phyloP scores from a whole-genome alignment of 192 early-diverging fungal genomes.

The Podila verticillata region DNA sequence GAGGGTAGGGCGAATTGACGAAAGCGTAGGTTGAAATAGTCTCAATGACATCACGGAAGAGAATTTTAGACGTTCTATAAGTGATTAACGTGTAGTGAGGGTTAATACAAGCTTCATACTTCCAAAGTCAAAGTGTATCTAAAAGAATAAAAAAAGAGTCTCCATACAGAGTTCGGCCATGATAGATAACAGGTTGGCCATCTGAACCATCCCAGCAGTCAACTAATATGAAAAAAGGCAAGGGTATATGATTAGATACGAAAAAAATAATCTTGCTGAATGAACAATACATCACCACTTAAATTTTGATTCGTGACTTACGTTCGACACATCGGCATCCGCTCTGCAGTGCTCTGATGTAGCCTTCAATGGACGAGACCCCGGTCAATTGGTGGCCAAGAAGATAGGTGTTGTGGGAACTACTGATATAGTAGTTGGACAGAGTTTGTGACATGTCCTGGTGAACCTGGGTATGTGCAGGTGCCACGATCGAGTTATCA shows the following conservation, averaged over 20 bases:
- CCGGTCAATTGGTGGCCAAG: constrained; percentile 85
- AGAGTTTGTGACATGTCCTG: constrained; percentile 78
- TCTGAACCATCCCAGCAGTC: constrained; percentile 92
- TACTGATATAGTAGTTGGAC: constrained; percentile 84
- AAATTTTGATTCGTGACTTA: constrained; percentile 31
- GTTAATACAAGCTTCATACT: background rate
- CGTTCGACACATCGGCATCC: constrained; percentile 92
- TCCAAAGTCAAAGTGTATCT: background rate
- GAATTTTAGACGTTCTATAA: constrained; percentile 75
- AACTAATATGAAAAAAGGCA: constrained; percentile 59
- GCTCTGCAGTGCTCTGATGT: constrained; percentile 84
- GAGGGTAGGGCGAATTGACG: constrained; percentile 80
- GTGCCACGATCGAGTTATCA: constrained; percentile 67
- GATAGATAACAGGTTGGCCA: constrained; percentile 82
- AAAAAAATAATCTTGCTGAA: no score
- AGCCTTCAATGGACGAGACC: constrained; percentile 83
- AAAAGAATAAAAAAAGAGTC: background rate
- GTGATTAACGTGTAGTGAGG: background rate
- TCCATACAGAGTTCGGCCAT: constrained; percentile 82
- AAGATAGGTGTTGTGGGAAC: constrained; percentile 94
- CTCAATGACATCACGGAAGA: constrained; percentile 85
- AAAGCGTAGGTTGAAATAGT: constrained; percentile 90
- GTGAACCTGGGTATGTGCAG: constrained; percentile 58
- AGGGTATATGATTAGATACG: background rate
- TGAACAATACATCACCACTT: no score